A percentile compares a stretch with the other conserved stretches of the same genome.
Evolutionary conservation across 768 basidiomycete species (phyloP).

Genomic region (Calocybe gangraenosa): DNA sequence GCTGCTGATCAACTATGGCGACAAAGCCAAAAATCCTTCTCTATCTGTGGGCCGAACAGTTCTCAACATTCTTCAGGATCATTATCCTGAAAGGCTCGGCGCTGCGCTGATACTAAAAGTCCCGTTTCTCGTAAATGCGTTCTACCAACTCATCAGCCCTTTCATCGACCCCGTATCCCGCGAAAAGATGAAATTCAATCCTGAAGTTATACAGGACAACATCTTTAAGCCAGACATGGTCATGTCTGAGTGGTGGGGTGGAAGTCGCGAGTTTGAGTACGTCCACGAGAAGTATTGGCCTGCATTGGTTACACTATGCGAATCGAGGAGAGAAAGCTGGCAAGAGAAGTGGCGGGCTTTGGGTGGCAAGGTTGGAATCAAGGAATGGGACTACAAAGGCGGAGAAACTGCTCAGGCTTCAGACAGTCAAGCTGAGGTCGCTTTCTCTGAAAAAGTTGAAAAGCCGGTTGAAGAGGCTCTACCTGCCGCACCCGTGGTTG

Average conservation of each 20-base stretch:
- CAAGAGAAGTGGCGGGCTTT: conserved; percentile 60
- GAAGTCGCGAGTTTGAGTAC: conserved; percentile 64
- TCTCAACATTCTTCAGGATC: conserved; percentile 68
- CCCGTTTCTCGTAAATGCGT: conserved; percentile 72
- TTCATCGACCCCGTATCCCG: conserved; percentile 84
- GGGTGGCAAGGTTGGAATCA: conserved; percentile 67
- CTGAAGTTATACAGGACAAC: conserved; percentile 57
- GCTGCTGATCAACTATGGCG: conserved; percentile 76
- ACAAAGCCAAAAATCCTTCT: conserved; percentile 56
- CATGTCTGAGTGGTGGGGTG: conserved; percentile 68
- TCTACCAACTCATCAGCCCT: conserved; percentile 75
- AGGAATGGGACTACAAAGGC: conserved; percentile 76
- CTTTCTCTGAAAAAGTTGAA: conserved; percentile 2
- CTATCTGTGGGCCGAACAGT: conserved; percentile 40
- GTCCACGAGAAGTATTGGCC: conserved; percentile 76
- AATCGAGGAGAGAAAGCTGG: conserved; percentile 44
- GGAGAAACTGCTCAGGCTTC: conserved; percentile 4
- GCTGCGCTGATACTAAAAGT: conserved; percentile 70
- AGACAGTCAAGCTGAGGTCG: neutral
- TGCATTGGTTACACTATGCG: conserved; percentile 50
- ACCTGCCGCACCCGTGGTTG: neutral
- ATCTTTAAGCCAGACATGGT: conserved; percentile 70
- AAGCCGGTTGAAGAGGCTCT: neutral
- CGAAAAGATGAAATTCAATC: conserved; percentile 73
- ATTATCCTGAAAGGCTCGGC: conserved; percentile 87